Base-by-base conservation (phyloP, 129 eudicot genomes). In the Kitagawia praeruptora region DNA sequence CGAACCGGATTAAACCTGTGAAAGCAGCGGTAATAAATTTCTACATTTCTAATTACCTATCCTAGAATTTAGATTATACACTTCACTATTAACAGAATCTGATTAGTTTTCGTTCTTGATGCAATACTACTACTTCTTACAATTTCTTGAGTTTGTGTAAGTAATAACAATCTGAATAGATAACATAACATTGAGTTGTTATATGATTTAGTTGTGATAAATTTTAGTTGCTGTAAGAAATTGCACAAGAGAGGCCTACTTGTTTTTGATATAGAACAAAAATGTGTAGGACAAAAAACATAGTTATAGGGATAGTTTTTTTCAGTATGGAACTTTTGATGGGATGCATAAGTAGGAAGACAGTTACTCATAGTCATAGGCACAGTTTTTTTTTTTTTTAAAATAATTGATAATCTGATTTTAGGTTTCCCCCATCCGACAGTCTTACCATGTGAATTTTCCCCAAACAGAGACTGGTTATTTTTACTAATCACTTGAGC, bases 1-100 rank as follows among this genome's bases (percentile, higher is more conserved):
- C 56, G 46, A 87, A 85, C 77, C 87, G 81, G 75, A 77, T 80
- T 67, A 89, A 86, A 83, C 45, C 86, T 47, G 86, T 79, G 77
- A 77, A 87, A 77, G 85, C 81, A 74, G 76, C 78, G 86, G 90
- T 90, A 90, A 78, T 16, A 77, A 27, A 14, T 27, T 31, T 41
- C 77, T 46, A 2, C 18, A 27, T 45, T 44, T 5, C 77, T 46
- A 23, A 7, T 12, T n/a, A 73, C 21, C 12, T 28, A 73, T 31
- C 44, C 9, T 51, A 51, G n/a, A 51, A 6, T 46, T 14, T 34
- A 19, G 41, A 23, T 70, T 7, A 38, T 23, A 41, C 14, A 64
- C 5, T 64, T 64, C 40, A 14, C 42, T 34, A 70, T 39, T 70
- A 15, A 31, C 8, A 67, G 18, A 67, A 12, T 67, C 40, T 67